Percentiles rank a stretch among this genome's conserved stretches.
phyloP scores from a whole-genome alignment of 1,284 basidiomycete species.

The Taiwanofungus camphoratus region DNA sequence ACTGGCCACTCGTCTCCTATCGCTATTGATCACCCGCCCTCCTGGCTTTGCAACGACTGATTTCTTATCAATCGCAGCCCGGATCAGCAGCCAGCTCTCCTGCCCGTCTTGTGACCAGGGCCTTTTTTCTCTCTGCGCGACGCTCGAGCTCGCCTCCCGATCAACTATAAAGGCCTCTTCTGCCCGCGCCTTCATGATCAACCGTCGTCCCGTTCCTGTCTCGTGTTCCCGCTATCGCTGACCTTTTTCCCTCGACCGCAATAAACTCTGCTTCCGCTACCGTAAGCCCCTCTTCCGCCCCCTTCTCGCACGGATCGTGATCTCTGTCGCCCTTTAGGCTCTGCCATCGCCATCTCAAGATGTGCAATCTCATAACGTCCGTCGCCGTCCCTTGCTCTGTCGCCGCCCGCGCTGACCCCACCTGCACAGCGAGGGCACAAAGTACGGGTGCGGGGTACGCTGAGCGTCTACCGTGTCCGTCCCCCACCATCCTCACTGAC shows the following conservation, averaged over 20 bases:
- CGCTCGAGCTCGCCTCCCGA: conserved; percentile 20
- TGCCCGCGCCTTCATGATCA: conserved; percentile 10
- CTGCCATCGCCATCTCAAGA: conserved; percentile 25
- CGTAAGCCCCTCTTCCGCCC: conserved; percentile 1
- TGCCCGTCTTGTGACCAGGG: conserved; percentile 24
- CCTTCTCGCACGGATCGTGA: conserved; percentile 1
- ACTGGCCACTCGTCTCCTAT: conserved; percentile 17
- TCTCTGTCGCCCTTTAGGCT: neutral
- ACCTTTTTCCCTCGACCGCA: neutral
- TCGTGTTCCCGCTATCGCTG: conserved; percentile 1
- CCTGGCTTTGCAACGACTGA: conserved; percentile 9
- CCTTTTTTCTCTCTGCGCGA: conserved; percentile 14
- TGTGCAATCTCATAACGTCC: conserved; percentile 74
- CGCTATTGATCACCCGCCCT: conserved; percentile 15
- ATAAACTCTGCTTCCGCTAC: conserved; percentile 2
- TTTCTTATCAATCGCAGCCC: conserved; percentile 27
- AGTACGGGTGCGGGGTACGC: conserved; percentile 67
- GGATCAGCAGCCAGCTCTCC: conserved; percentile 20
- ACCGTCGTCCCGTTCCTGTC: conserved; percentile 7
- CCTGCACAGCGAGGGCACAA: conserved; percentile 60
- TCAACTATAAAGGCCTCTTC: conserved; percentile 17
- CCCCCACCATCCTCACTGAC: conserved; percentile 16
- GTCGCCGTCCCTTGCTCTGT: conserved; percentile 25
- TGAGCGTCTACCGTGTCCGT: conserved; percentile 9
- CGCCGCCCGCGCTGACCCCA: conserved; percentile 17